Percentiles rank a stretch among this genome's conserved stretches.
These are phyloP conservation scores for Melanogaster broomeanus DNA, from an alignment of 768 basidiomycete genomes.

Conservation along the genomic window DNA sequence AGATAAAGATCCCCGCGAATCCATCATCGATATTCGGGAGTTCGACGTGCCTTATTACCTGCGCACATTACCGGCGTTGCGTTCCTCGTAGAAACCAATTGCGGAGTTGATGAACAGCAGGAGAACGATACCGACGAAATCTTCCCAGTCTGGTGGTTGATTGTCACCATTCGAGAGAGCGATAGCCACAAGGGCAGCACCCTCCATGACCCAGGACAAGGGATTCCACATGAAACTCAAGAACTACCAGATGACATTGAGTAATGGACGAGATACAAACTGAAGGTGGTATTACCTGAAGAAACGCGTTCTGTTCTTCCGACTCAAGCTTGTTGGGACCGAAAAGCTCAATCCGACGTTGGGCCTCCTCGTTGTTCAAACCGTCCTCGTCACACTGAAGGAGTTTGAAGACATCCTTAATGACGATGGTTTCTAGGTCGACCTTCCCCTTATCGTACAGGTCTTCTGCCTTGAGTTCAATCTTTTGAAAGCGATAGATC, in stretches of 20 bases:
- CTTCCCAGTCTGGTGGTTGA: conserved; percentile 91
- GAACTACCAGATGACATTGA: conserved; percentile 49
- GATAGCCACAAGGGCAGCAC: conserved; percentile 91
- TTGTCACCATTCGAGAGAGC: conserved; percentile 91
- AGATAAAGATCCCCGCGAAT: conserved; percentile 86
- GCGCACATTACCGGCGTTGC: conserved; percentile 95
- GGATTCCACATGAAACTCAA: conserved; percentile 99
- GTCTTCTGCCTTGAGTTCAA: conserved; percentile 90
- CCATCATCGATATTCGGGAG: conserved; percentile 92
- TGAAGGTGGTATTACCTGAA: conserved; percentile 61
- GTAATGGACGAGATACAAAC: neutral
- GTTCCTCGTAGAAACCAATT: conserved; percentile 98
- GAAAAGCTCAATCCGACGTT: conserved; percentile 86
- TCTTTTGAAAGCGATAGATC: conserved; percentile 36
- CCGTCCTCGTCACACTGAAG: conserved; percentile 88
- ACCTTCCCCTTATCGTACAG: conserved; percentile 99
- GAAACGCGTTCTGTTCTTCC: conserved; percentile 88
- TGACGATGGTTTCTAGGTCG: conserved; percentile 94
- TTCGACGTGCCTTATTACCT: conserved; percentile 98
- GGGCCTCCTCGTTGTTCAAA: conserved; percentile 72
- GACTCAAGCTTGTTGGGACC: conserved; percentile 94
- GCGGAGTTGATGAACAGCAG: conserved; percentile 92
- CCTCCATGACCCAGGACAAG: conserved; percentile 99
- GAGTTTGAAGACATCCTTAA: conserved; percentile 96
- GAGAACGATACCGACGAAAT: conserved; percentile 95